A percentile compares a stretch with the other conserved stretches of the same genome.
These are phyloP conservation scores for Ophiorrhiza pumila DNA, from an alignment of 257 asterid species.

Conservation along the genomic window DNA sequence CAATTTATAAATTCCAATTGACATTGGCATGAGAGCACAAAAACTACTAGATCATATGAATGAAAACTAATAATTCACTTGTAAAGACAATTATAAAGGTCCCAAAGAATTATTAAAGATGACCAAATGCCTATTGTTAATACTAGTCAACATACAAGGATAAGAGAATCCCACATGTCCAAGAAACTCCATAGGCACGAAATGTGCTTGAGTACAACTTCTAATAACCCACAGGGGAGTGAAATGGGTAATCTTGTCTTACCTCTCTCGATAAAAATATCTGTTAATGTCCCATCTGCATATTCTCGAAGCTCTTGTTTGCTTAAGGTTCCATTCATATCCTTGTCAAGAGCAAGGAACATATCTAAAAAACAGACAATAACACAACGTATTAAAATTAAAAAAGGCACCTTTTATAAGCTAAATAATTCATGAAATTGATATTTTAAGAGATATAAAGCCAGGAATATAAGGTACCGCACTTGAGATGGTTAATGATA, in stretches of 20 bases:
- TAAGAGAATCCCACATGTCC: neutral
- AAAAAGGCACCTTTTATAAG: neutral
- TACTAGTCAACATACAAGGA: neutral
- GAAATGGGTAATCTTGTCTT: conserved; percentile 8
- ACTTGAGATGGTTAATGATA: neutral
- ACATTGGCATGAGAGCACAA: neutral
- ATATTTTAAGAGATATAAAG: neutral
- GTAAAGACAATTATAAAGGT: neutral
- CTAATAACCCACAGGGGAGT: neutral
- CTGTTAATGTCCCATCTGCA: conserved; percentile 96
- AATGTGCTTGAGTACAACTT: neutral
- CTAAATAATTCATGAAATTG: neutral
- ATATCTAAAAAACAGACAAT: conserved; percentile 53
- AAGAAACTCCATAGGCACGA: neutral
- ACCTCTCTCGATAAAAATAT: conserved; percentile 99
- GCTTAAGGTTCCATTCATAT: conserved; percentile 88
- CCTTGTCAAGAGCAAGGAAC: conserved; percentile 99
- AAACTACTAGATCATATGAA: neutral
- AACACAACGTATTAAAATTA: neutral
- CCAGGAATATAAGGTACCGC: neutral
- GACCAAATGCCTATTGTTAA: no score
- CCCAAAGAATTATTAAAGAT: neutral
- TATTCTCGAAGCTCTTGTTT: conserved; percentile 96
- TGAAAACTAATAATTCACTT: neutral
- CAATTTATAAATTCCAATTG: no score